These are phyloP conservation scores for Chlorella sorokiniana DNA, from an alignment of 139 green algal genomes.

Conservation along the genomic window DNA sequence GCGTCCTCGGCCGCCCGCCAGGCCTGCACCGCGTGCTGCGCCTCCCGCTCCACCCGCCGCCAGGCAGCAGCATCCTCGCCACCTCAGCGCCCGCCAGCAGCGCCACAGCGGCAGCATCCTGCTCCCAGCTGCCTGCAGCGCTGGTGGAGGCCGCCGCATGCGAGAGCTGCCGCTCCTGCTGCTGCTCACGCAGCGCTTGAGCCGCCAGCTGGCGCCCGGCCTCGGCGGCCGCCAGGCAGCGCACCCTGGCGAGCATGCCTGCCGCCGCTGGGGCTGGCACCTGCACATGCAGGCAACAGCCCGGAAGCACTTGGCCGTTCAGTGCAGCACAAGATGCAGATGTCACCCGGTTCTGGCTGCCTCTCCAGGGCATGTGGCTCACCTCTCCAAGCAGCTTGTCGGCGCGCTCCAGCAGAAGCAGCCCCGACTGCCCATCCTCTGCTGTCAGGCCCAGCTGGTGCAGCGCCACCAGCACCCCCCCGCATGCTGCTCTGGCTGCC, in stretches of 20 bases:
- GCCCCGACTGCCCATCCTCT: background rate
- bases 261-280: background rate
- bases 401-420: background rate
- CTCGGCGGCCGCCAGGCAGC: background rate
- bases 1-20: background rate
- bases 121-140: background rate
- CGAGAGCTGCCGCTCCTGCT: slow-evolving; percentile 30
- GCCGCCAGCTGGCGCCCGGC: background rate
- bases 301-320: too few species aligned
- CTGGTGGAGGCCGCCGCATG: slow-evolving; percentile 26
- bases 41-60: slow-evolving; percentile 2
- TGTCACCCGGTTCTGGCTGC: too few species aligned
- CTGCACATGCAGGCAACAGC: background rate
- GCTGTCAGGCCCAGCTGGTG: background rate
- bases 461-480: slow-evolving; percentile 22
- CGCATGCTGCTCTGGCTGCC: slow-evolving; percentile 18
- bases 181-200: slow-evolving; percentile 20
- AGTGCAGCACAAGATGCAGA: background rate
- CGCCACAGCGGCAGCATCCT: background rate
- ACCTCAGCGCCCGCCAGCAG: background rate
- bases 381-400: background rate
- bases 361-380: too few species aligned
- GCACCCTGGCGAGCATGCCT: background rate
- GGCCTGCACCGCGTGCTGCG: background rate
- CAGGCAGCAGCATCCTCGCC: background rate